Evolutionary conservation across 495 filamentous ascomycete species (phyloP), one percentile per base, ranked within the genome.

Genomic region (Daldinia loculata): DNA sequence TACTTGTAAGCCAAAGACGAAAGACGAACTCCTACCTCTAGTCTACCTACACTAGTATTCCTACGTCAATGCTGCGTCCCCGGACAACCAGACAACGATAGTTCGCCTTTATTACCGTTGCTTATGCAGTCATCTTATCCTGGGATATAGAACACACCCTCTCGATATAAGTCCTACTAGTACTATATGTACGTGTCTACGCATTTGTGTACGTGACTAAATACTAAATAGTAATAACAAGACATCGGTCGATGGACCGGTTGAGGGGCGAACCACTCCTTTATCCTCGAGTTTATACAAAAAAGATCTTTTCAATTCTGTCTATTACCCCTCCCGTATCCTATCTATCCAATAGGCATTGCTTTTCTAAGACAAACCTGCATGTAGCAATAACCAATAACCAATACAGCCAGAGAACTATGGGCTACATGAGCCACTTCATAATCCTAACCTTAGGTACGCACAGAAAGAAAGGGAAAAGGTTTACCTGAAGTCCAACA

Each of bases 101-200:
- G 57, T 66, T 73, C 70, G 66, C 58, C 70, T 65, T 72, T 29
- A 72, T 62, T 69, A 48, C 56, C 65, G 17, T 69, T 66, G 24
- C 53, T 72, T 38, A 69, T 73, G 70, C 70, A 73, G 62, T 73
- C 57, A 73, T 59, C 66, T 69, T 56, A 55, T 69, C 70, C 61
- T 72, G 61, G 70, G 56, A 65, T 58, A 72, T 64, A 30, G 61
- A 69, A 51, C 58, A 66, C 58, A 58, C 61, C 48, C 56, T 57
- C 32, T 52, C 52, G 12, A 60, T 48, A 52, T 27, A 60, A 50
- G 29, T 60, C 15, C 7, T 61, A 39, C 57, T 62, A 56, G 22
- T 39, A 34, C 56, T 67, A 39, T 60, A 60, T 45, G 30, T 45
- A 60, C 53, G 30, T 45, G 36, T 41, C 30, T 63, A 55, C 36